These are phyloP conservation scores for Anthracocystis setariae DNA, from an alignment of 1,284 basidiomycete genomes.

Conservation along the genomic window DNA sequence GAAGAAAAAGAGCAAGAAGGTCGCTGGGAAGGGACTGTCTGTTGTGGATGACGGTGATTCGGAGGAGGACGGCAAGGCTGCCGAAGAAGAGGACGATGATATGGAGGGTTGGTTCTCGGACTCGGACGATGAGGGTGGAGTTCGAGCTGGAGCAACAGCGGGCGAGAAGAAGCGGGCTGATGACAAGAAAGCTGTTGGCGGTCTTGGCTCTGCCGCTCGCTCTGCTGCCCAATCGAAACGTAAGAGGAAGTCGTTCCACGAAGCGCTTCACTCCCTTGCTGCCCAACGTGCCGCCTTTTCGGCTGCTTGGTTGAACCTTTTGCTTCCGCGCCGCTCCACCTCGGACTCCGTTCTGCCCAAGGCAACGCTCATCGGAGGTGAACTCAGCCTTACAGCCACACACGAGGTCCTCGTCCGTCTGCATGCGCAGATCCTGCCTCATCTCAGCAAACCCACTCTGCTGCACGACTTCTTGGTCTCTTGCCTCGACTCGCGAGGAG, in stretches of 20 bases:
- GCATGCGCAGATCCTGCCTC: constrained; percentile 84
- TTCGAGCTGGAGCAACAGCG: constrained; percentile 55
- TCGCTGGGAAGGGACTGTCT: constrained; percentile 36
- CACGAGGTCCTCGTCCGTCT: constrained; percentile 80
- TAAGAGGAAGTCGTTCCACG: constrained; percentile 61
- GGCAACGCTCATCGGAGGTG: constrained; percentile 68
- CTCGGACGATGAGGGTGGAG: constrained; percentile 59
- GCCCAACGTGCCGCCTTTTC: constrained; percentile 83
- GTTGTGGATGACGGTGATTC: constrained; percentile 62
- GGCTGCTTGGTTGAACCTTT: constrained; percentile 78
- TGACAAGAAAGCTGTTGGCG: constrained; percentile 32
- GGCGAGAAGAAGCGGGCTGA: constrained; percentile 27
- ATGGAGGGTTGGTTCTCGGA: constrained; percentile 70
- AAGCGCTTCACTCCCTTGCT: constrained; percentile 74
- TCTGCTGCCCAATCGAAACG: constrained; percentile 52
- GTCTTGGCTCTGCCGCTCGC: constrained; percentile 24
- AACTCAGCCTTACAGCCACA: constrained; percentile 69
- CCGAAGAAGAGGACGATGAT: constrained; percentile 68
- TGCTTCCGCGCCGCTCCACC: constrained; percentile 70
- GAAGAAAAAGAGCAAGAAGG: constrained; percentile 43
- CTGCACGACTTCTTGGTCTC: constrained; percentile 94
- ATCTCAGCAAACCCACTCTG: constrained; percentile 77
- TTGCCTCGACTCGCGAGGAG: constrained; percentile 77
- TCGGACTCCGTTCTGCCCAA: constrained; percentile 17
- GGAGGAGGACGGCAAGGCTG: constrained; percentile 34